Evolutionary conservation across 257 asterid genomes (phyloP), one percentile per base, ranked within the genome.

Genomic region (Euphrasia confusa): DNA sequence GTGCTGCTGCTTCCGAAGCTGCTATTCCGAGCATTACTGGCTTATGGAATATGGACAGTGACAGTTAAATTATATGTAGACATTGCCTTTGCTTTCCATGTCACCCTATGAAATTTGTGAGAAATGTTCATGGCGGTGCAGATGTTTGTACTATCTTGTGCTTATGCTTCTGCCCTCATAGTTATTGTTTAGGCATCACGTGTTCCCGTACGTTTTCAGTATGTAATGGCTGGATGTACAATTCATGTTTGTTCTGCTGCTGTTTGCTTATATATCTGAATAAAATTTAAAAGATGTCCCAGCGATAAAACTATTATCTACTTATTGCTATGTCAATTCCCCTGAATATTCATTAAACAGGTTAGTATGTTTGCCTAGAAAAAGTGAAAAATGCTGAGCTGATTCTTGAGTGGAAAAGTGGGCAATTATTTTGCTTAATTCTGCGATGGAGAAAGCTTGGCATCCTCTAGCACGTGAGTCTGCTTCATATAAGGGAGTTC

Each of bases 41-140:
- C 64, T 60, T 74, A 60, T 66, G 60, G 74, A 80, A 47, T 60
- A 64, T 64, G 69, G 74, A 71, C 30, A 63, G 72, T 10, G 72
- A 59, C 32, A 35, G 18, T 9, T 71, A 64, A 74, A 74, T 62
- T 9, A 52, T 66, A 48, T 60, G n/a, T 61, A 65, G 69, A 71
- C 45, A 50, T 44, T 65, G 52, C 62, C 45, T 62, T 68, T 45
- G 47, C 65, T 69, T 67, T 70, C 39, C 18, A 33, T 69, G 74
- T 76, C 72, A 60, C 69, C 63, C 62, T 68, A 59, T 50, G 56
- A 13, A 45, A n/a, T 50, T 50, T 50, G 18, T 63, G 70, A 68
- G 71, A 72, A 75, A 70, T 76, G 75, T 78, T 80, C 84, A 69
- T 81, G 89, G 89, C 72, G 92, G 86, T 83, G 83, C 82, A 73